A percentile compares a stretch with the other conserved stretches of the same genome.
phyloP scores from a whole-genome alignment of 495 filamentous ascomycete species.

The Penicillium goetzii region DNA sequence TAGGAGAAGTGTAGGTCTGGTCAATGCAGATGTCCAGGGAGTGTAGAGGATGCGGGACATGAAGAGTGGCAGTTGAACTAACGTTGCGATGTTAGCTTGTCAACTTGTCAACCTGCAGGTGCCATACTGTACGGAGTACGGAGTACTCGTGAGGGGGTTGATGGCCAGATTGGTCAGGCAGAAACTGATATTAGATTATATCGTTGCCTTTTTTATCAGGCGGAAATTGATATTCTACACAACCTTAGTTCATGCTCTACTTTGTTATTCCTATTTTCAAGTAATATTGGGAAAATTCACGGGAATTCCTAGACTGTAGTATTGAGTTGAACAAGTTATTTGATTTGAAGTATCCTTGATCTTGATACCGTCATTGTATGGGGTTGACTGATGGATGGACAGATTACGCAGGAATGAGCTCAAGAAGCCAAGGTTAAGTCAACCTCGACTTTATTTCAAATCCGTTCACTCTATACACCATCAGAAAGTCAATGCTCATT shows the following conservation, averaged over 20 bases:
- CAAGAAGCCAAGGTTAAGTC: not conserved
- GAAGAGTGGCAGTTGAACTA: not conserved
- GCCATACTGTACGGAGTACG: too few species aligned
- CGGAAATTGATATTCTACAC: not conserved
- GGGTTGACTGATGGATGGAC: not conserved
- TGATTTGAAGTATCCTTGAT: not conserved
- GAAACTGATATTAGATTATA: not conserved
- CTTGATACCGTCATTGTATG: not conserved
- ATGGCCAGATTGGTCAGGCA: not conserved
- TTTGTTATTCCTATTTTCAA: too few species aligned
- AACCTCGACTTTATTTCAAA: not conserved
- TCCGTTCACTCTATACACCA: not conserved
- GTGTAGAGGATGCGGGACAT: conserved; percentile 7
- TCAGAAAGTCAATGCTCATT: not conserved
- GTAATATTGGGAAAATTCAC: too few species aligned
- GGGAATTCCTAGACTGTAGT: too few species aligned
- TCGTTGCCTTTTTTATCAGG: not conserved
- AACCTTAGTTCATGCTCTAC: not conserved
- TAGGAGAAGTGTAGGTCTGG: conserved; percentile 2
- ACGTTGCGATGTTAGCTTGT: not conserved
- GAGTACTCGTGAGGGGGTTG: not conserved
- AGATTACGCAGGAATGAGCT: conserved; percentile 1
- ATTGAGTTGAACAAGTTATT: not conserved
- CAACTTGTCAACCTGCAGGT: not conserved
- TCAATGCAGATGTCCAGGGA: not conserved